Conservation (phyloP, 306 rosid genomes). For the Quercus aquifolioides region DNA sequence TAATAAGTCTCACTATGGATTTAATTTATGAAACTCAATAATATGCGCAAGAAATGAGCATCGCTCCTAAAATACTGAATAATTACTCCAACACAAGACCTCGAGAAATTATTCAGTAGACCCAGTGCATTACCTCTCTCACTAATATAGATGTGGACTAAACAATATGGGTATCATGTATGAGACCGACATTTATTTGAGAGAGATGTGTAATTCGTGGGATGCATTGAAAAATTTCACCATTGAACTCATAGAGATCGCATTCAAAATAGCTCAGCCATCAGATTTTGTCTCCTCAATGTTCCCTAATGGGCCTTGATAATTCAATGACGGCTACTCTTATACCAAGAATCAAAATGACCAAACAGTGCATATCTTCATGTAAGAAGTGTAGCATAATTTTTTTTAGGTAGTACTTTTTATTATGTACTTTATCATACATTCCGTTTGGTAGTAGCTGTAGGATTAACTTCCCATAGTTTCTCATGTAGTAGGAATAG, state of each 20-base stretch:
- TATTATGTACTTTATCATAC: neutral
- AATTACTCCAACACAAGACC: no score
- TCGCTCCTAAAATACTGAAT: no score
- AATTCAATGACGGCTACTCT: neutral
- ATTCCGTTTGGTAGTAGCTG: neutral
- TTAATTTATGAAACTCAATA: no score
- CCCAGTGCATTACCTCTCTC: no score
- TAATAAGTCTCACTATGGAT: no score
- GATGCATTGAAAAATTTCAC: neutral
- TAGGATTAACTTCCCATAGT: neutral
- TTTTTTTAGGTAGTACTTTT: no score
- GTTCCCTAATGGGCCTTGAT: neutral
- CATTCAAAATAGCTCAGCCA: neutral
- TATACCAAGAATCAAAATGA: neutral
- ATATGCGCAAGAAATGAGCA: no score
- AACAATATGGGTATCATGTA: no score
- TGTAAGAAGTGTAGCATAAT: neutral
- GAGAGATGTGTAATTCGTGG: no score
- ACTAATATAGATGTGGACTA: no score
- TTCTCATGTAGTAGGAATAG: neutral
- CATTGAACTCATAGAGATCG: neutral
- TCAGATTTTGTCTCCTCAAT: neutral
- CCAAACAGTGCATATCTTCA: neutral
- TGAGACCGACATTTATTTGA: no score
- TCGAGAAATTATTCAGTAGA: no score